Evolutionary conservation across 331 rosid species (phyloP).

Genomic region (Prunus yedoensis): DNA sequence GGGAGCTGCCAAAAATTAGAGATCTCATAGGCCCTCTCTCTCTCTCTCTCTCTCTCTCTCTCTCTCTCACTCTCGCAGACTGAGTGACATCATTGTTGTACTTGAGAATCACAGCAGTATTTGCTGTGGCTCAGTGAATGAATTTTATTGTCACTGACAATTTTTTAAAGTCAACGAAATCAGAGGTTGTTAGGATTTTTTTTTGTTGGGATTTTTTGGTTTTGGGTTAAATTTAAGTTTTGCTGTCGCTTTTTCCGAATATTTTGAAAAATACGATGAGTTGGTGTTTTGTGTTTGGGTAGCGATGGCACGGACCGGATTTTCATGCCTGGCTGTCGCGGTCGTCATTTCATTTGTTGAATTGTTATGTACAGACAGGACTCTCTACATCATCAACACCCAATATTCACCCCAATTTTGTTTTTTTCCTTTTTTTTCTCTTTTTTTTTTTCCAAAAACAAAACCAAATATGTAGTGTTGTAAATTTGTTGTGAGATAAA

Average conservation of each 20-base stretch:
- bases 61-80: too few species aligned
- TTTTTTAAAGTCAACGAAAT: not conserved
- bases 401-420: too few species aligned
- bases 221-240: too few species aligned
- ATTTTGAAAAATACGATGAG: not conserved
- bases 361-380: not conserved
- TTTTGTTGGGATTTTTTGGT: too few species aligned
- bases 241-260: not conserved
- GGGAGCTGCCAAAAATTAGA: not conserved
- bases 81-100: not conserved
- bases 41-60: too few species aligned
- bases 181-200: conserved; percentile 10
- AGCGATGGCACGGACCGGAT: not conserved
- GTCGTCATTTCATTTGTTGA: not conserved
- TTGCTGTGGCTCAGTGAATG: not conserved
- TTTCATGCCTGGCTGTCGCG: not conserved
- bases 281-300: not conserved
- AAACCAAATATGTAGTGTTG: too few species aligned
- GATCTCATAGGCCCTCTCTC: too few species aligned
- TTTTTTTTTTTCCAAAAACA: too few species aligned
- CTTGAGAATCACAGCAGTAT: not conserved
- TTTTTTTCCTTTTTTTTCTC: too few species aligned
- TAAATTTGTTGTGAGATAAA: too few species aligned
- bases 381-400: not conserved
- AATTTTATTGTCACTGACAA: not conserved